Evolutionary conservation across 441 rosid species (phyloP).

Genomic region (Euphorbia schlechtendalii): DNA sequence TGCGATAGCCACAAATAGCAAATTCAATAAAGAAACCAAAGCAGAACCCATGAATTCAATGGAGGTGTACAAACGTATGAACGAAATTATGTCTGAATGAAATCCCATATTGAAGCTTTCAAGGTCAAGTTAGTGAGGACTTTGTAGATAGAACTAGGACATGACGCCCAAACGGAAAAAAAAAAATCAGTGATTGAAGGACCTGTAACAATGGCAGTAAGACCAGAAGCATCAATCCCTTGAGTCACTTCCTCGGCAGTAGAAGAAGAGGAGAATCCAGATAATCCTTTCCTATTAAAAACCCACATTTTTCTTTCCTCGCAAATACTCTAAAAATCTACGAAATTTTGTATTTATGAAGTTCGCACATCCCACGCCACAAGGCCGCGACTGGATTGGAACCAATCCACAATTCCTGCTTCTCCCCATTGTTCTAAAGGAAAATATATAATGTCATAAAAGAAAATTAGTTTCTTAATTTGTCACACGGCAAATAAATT

Average conservation of each 20-base stretch:
- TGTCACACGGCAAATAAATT: too few species aligned
- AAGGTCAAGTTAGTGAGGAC: neutral
- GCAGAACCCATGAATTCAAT: neutral
- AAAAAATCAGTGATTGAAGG: too few species aligned
- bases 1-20: neutral
- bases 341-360: too few species aligned
- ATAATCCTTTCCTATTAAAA: constrained; percentile 41
- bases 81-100: neutral
- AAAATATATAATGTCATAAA: too few species aligned
- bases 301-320: constrained; percentile 26
- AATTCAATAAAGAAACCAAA: neutral
- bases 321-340: neutral
- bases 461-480: too few species aligned
- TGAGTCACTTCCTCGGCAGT: constrained; percentile 55
- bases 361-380: too few species aligned
- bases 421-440: too few species aligned
- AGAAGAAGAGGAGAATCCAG: constrained; percentile 50
- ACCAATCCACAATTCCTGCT: too few species aligned
- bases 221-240: constrained; percentile 43
- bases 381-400: too few species aligned
- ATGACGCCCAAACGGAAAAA: too few species aligned
- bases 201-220: constrained; percentile 59
- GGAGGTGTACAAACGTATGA: neutral
- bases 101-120: neutral
- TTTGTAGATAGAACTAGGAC: neutral